Percentiles rank a stretch among this genome's conserved stretches.
Conservation (phyloP, 2,329 filamentous ascomycete genomes). For the Verticillium albo-atrum region DNA sequence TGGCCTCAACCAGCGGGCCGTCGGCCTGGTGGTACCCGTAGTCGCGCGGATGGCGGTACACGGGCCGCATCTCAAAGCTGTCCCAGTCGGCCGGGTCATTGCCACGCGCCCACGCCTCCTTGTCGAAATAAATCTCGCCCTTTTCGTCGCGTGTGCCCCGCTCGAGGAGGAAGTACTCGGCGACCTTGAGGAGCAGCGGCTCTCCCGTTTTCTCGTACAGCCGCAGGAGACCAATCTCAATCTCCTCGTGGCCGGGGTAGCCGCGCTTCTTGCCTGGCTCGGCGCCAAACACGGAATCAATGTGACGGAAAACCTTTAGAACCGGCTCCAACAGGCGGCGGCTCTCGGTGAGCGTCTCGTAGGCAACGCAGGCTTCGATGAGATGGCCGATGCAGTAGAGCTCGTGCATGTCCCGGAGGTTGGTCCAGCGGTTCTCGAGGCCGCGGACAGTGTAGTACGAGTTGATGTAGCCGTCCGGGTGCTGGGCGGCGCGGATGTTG, state of each 20-base stretch:
- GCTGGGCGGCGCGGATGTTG: slow-evolving; percentile 2
- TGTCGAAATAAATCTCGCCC: slow-evolving; percentile 48
- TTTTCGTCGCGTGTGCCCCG: slow-evolving; percentile 46
- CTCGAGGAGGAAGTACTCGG: slow-evolving; percentile 52
- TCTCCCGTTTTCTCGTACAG: slow-evolving; percentile 27
- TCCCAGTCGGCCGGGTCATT: slow-evolving; percentile 25
- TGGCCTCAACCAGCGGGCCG: slow-evolving; percentile 45
- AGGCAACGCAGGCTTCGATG: slow-evolving; percentile 2
- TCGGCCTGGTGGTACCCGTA: slow-evolving; percentile 54
- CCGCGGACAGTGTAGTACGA: slow-evolving; percentile 5
- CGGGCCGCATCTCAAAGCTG: slow-evolving; percentile 19
- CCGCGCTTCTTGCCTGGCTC: slow-evolving; percentile 1
- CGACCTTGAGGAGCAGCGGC: slow-evolving; percentile 32
- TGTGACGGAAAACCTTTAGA: slow-evolving; percentile 1
- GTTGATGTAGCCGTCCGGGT: slow-evolving; percentile 5
- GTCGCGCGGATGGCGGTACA: slow-evolving; percentile 31
- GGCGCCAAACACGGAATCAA: neutral
- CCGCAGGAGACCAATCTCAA: slow-evolving; percentile 43
- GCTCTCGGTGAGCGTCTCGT: slow-evolving; percentile 2
- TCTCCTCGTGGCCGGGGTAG: slow-evolving; percentile 17
- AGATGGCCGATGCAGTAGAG: slow-evolving; percentile 4
- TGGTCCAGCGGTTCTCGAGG: neutral
- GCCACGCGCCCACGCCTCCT: slow-evolving; percentile 40
- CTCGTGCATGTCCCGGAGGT: slow-evolving; percentile 4
- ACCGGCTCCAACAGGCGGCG: slow-evolving; percentile 1